phyloP scores from a whole-genome alignment of 1,284 basidiomycete genomes.

The Puccinia hordei region DNA sequence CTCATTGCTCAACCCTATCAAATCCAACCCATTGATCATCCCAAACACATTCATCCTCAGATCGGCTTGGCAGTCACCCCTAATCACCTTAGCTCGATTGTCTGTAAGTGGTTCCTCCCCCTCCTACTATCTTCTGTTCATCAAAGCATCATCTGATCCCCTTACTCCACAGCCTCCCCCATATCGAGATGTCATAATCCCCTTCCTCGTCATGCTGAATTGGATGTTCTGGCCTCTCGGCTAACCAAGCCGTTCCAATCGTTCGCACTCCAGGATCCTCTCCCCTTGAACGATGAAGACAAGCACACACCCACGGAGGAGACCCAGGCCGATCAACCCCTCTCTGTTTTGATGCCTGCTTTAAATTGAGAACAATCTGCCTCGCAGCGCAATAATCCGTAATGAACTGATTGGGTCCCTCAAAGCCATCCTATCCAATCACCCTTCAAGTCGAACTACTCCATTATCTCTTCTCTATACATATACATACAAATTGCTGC shows the following conservation, averaged over 20 bases:
- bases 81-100: slow-evolving; percentile 21
- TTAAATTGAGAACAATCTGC: background rate
- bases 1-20: background rate
- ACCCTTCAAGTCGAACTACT: slow-evolving; percentile 1
- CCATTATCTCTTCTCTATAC: no score
- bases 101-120: background rate
- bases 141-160: background rate
- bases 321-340: background rate
- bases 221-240: slow-evolving; percentile 23
- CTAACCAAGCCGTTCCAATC: slow-evolving; percentile 13
- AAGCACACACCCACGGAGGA: background rate
- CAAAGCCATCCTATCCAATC: no score
- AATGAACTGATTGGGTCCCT: background rate
- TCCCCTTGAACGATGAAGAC: background rate
- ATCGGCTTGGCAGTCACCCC: background rate
- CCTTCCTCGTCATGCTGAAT: slow-evolving; percentile 21
- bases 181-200: slow-evolving; percentile 43
- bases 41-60: background rate
- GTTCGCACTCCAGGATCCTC: background rate
- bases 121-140: background rate
- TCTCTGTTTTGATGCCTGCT: background rate
- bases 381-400: background rate
- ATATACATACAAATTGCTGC: no score
- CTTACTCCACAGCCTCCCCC: slow-evolving; percentile 18
- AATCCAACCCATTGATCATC: background rate